A percentile compares a stretch with the other conserved stretches of the same genome.
phyloP scores from a whole-genome alignment of 148 eudicot genomes.

The Tetragonia tetragonoides region DNA sequence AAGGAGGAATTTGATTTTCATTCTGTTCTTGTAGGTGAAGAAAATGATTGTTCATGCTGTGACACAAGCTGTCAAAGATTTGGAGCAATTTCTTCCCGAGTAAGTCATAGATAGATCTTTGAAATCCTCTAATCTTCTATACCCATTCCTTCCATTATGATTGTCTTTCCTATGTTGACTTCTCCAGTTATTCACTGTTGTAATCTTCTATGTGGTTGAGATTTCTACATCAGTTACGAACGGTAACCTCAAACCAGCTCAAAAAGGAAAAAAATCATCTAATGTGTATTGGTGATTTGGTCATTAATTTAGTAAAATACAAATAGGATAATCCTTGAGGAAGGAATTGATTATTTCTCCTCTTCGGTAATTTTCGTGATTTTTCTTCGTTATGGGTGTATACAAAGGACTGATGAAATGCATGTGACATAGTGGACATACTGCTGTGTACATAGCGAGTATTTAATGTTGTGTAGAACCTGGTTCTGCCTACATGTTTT shows the following conservation, averaged over 20 bases:
- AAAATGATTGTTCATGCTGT: constrained; percentile 23
- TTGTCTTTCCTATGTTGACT: background rate
- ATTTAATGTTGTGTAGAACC: too few relatives aligned
- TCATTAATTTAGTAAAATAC: too few relatives aligned
- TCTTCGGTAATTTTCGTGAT: too few relatives aligned
- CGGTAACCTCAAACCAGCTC: background rate
- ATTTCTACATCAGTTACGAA: background rate
- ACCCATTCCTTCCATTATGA: background rate
- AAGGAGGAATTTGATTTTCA: background rate
- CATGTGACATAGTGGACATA: too few relatives aligned
- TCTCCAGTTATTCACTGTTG: background rate
- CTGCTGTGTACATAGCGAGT: too few relatives aligned
- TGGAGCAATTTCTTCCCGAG: background rate
- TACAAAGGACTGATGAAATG: too few relatives aligned
- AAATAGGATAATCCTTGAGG: too few relatives aligned
- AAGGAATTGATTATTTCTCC: too few relatives aligned
- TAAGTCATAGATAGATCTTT: constrained; percentile 4
- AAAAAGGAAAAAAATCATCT: too few relatives aligned
- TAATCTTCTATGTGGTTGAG: background rate
- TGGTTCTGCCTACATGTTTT: background rate
- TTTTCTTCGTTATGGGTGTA: too few relatives aligned
- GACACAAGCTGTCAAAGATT: background rate
- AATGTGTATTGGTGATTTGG: too few relatives aligned
- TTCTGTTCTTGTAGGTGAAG: constrained; percentile 21
- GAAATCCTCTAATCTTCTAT: too few relatives aligned